Percentiles rank a stretch among this genome's conserved stretches.
Evolutionary conservation across 2,329 filamentous ascomycete genomes (phyloP).

Genomic region (Colletotrichum echinochloae): DNA sequence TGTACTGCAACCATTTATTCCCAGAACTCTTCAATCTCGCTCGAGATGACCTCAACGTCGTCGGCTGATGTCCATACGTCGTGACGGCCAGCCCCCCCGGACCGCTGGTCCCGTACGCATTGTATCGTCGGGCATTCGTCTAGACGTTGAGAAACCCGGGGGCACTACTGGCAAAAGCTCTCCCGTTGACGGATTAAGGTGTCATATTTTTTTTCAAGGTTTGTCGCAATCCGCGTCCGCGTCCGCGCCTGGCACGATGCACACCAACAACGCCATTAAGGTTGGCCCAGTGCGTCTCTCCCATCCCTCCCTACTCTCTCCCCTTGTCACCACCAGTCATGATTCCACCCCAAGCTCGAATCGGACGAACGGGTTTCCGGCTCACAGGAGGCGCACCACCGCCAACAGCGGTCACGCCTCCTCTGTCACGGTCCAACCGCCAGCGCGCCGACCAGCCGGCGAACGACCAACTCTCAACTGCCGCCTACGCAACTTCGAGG

Average conservation of each 20-base stretch:
- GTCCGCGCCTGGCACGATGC: not conserved
- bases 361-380: conserved; percentile 29
- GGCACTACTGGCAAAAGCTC: not conserved
- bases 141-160: not conserved
- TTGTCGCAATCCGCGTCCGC: not conserved
- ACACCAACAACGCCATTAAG: conserved; percentile 28
- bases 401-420: not conserved
- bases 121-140: not conserved
- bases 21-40: not conserved
- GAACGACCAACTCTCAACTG: conserved; percentile 9
- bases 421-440: not conserved
- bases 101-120: not conserved
- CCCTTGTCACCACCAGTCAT: not conserved
- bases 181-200: conserved; percentile 8
- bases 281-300: conserved; percentile 7
- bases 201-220: not conserved
- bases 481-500: conserved; percentile 15
- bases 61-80: not conserved
- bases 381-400: not conserved
- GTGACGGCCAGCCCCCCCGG: not conserved
- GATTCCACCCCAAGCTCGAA: not conserved
- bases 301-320: not conserved
- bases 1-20: not conserved
- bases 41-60: not conserved
- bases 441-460: conserved; percentile 25